Conservation (phyloP, 805 yeast species). For the Saturnispora sanitii region DNA sequence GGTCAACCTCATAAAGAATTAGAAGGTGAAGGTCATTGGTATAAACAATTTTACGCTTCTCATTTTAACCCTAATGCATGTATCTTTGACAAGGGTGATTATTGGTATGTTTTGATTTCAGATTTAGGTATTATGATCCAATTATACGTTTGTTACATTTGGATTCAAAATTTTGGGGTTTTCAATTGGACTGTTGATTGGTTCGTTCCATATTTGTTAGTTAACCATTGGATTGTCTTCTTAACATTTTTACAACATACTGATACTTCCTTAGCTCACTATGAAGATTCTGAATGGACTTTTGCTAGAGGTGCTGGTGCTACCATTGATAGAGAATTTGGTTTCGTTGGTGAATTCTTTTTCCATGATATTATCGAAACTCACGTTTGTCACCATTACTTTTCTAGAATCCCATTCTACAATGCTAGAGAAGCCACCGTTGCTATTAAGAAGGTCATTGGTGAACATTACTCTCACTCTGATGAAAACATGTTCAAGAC, state of each 20-base stretch:
- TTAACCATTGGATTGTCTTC: slow-evolving; percentile 57
- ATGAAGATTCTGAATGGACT: slow-evolving; percentile 46
- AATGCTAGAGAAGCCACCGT: slow-evolving; percentile 43
- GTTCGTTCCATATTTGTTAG: slow-evolving; percentile 50
- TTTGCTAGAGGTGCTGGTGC: slow-evolving; percentile 62
- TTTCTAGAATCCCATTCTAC: slow-evolving; percentile 47
- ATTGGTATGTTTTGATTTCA: slow-evolving; percentile 44
- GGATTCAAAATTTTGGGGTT: slow-evolving; percentile 39
- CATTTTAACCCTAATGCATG: slow-evolving; percentile 50
- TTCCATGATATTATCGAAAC: slow-evolving; percentile 53
- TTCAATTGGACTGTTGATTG: slow-evolving; percentile 45
- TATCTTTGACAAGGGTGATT: slow-evolving; percentile 43
- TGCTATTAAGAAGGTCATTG: slow-evolving; percentile 45
- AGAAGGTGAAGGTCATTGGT: slow-evolving; percentile 15
- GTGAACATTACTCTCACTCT: slow-evolving; percentile 38
- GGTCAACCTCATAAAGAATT: slow-evolving; percentile 41
- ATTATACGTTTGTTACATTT: slow-evolving; percentile 37
- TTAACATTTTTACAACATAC: slow-evolving; percentile 56
- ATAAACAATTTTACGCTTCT: slow-evolving; percentile 32
- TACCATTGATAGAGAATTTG: slow-evolving; percentile 53
- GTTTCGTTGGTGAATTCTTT: slow-evolving; percentile 46
- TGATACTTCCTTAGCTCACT: slow-evolving; percentile 51
- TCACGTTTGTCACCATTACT: slow-evolving; percentile 47
- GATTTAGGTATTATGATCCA: slow-evolving; percentile 45
- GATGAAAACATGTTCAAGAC: slow-evolving; percentile 50